A percentile compares a stretch with the other conserved stretches of the same genome.
phyloP scores from a whole-genome alignment of 2,329 filamentous ascomycete genomes.

The Sporothrix globosa region DNA sequence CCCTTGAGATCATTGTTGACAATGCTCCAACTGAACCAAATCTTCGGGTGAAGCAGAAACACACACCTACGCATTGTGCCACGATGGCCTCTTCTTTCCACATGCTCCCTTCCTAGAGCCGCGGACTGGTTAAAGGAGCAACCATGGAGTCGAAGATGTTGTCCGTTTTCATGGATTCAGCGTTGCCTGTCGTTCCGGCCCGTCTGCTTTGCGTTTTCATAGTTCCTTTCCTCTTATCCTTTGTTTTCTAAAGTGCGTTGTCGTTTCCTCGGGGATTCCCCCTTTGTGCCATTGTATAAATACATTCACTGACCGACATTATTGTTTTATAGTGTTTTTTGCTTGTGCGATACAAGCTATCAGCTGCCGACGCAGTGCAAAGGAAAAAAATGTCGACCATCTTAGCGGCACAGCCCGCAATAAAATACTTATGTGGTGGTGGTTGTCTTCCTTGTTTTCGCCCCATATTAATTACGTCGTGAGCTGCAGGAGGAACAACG shows the following conservation, averaged over 20 bases:
- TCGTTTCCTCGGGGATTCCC: constrained; percentile 2
- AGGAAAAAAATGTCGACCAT: not conserved
- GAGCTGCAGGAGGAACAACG: constrained; percentile 16
- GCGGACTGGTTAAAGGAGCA: not conserved
- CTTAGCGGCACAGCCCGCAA: constrained; percentile 25
- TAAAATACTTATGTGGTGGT: not conserved
- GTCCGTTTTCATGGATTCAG: too few species aligned
- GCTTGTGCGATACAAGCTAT: constrained; percentile 11
- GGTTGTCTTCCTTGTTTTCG: not conserved
- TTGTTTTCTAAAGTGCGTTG: not conserved
- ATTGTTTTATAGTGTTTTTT: not conserved
- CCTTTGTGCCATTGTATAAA: not conserved
- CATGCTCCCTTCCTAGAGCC: constrained; percentile 1
- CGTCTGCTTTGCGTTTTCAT: not conserved
- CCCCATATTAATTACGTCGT: constrained; percentile 26
- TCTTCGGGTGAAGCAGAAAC: not conserved
- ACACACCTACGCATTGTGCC: not conserved
- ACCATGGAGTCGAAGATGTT: not conserved
- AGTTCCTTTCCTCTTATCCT: not conserved
- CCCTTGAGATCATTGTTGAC: not conserved
- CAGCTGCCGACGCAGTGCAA: constrained; percentile 12
- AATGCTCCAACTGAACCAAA: not conserved
- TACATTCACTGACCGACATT: constrained; percentile 3
- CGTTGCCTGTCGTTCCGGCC: too few species aligned
- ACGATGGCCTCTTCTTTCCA: not conserved